A percentile compares a stretch with the other conserved stretches of the same genome.
These are phyloP conservation scores for Pezicula neosporulosa DNA, from an alignment of 2,329 filamentous ascomycete genomes.

Conservation along the genomic window DNA sequence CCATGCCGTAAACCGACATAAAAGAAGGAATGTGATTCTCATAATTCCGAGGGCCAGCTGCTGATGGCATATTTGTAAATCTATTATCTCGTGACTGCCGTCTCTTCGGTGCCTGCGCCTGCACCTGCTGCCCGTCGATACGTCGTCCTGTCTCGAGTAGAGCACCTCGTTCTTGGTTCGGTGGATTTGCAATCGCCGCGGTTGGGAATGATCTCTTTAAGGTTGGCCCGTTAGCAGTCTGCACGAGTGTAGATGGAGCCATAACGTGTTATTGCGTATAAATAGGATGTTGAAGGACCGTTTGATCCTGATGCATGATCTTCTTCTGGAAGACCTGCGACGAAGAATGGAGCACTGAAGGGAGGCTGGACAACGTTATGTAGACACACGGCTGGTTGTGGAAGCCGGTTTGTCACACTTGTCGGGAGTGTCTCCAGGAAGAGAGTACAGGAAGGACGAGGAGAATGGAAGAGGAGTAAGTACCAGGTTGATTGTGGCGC, in stretches of 20 bases:
- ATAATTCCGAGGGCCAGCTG: conserved; percentile 57
- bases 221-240: conserved; percentile 24
- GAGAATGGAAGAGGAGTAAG: conserved; percentile 14
- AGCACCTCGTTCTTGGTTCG: conserved; percentile 14
- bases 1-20: conserved; percentile 71
- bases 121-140: conserved; percentile 6
- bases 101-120: conserved; percentile 13
- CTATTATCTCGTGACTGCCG: conserved; percentile 1
- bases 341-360: conserved; percentile 4
- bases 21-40: conserved; percentile 73
- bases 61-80: conserved; percentile 53
- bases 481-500: conserved; percentile 20
- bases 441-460: conserved; percentile 6
- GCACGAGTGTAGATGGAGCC: conserved; percentile 16
- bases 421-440: conserved; percentile 4
- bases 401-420: conserved; percentile 4
- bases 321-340: conserved; percentile 7
- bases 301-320: conserved; percentile 11
- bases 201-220: conserved; percentile 25
- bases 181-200: conserved; percentile 13
- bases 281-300: conserved; percentile 3
- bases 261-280: conserved; percentile 8
- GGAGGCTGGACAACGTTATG: conserved; percentile 7
- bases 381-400: conserved; percentile 12
- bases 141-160: conserved; percentile 4